Evolutionary conservation across 495 filamentous ascomycete species (phyloP), one percentile per base, ranked within the genome.

Genomic region (Cercophora scortea): DNA sequence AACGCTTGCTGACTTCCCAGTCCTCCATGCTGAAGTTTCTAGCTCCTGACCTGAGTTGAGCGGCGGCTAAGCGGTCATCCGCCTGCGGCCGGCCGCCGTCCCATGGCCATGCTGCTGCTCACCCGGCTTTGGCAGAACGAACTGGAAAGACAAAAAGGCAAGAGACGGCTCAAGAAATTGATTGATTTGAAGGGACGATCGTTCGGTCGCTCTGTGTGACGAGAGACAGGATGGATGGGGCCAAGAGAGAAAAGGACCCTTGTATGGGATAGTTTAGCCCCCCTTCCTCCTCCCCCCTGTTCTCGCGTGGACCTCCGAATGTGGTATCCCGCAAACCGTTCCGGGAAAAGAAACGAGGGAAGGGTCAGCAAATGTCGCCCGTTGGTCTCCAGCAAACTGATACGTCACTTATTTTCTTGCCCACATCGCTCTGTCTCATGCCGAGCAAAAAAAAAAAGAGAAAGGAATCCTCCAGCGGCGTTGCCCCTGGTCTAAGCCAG

Each of bases 161-260:
- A 62, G 47, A 58, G 54, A 53, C 62, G 62, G 62, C 59, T 58
- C 59, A 62, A 60, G 51, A 59, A 25, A 25, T 25, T 25, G 25
- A 25, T 25, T 25, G 25, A 25, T 25, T 25, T 25, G 38, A 53
- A 34, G 51, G 47, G 16, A 51, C 48, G 51, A 19, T 32, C 8
- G 12, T 17, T 9, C 12, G n/a, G 3, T 45, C 38, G 32, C 19
- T 43, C 18, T 47, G 53, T 55, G 53, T 38, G 42, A 51, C 47
- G 36, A 48, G 38, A 39, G 39, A 17, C 11, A 2, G 11, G 38
- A 33, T 12, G 11, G 38, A 33, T 49, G 38, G 16, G 11, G 32
- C 11, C 19, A 4, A 15, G 18, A 36, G 49, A 45, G 40, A 43
- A 51, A 49, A 50, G 50, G 55, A 45, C 47, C 50, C 42, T 13